Base-by-base conservation (phyloP, 1,284 basidiomycete species). In the Microbotryum violaceum region DNA sequence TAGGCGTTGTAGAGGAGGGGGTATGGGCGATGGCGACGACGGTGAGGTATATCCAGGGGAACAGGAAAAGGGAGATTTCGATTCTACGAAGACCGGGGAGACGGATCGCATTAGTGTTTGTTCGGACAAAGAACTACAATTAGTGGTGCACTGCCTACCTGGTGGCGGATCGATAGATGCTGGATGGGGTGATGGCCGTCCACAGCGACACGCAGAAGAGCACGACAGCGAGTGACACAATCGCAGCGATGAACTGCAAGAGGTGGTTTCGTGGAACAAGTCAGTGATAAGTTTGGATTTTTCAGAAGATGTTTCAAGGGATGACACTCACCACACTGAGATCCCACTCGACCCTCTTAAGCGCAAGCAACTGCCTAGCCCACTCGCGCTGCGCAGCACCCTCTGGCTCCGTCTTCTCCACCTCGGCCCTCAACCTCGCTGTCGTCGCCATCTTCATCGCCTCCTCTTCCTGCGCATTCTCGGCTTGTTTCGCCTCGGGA, bases 341-440 rank as follows among this genome's bases (percentile, higher is more conserved):
- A 21, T 63, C 62, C 47, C 33, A 53, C 46, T 56, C 49, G 42
- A 63, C 31, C 54, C 60, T 63, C 23, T 56, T 54, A 4, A 63
- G 50, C 16, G 62, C 62, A 3, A 63, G 54, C 1, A 63, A 25
- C 54, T 63, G 62, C 50, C 60, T 60, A 3, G 62, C 62, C 42
- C 60, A 58, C 50, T 56, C 49, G 16, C 62, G 18, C n/a, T 51
- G 23, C 8, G 53, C 49, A 12, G 57, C 54, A 2, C 45, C 46
- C 6, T 33, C 45, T 7, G 45, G 46, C 18, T 57, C 23, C 48
- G 29, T 52, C 27, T 60, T 33, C 3, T 33, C 29, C 37, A 58
- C 62, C 14, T 54, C 54, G 2, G 56, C 23, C 62, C 60, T 63
- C 20, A 63, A 23, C 44, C 53, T 20, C n/a, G 21, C 20, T 5